Percentiles rank a stretch among this genome's conserved stretches.
phyloP scores from a whole-genome alignment of 2,329 filamentous ascomycete genomes.

The Botrytis cinerea region DNA sequence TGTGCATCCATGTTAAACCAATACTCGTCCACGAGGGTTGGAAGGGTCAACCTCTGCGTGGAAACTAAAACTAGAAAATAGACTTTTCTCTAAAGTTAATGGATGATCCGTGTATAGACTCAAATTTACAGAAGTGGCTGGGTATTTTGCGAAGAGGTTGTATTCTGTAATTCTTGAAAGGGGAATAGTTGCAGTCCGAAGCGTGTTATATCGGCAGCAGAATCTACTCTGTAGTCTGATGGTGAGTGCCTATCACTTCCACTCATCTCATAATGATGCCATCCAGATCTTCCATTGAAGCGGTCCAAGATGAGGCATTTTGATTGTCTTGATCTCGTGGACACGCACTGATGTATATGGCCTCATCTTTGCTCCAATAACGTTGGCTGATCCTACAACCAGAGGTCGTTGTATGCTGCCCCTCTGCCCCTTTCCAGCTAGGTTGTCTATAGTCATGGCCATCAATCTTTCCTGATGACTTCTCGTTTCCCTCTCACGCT shows the following conservation, averaged over 20 bases:
- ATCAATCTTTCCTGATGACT: neutral
- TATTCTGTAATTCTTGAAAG: neutral
- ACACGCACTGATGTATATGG: neutral
- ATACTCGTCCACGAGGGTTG: neutral
- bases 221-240: neutral
- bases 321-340: neutral
- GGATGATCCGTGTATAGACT: neutral
- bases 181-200: neutral
- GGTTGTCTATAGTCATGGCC: neutral
- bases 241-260: neutral
- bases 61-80: neutral
- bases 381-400: neutral
- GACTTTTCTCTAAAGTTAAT: neutral
- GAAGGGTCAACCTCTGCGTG: neutral
- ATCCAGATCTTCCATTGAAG: neutral
- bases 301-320: neutral
- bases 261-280: neutral
- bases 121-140: neutral
- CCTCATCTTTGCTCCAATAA: neutral
- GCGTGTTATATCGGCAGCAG: neutral
- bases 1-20: neutral
- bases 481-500: neutral
- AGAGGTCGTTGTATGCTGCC: neutral
- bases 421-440: neutral
- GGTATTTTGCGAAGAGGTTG: neutral